Base-by-base conservation (phyloP, 257 asterid genomes). In the Fraxinus americana region DNA sequence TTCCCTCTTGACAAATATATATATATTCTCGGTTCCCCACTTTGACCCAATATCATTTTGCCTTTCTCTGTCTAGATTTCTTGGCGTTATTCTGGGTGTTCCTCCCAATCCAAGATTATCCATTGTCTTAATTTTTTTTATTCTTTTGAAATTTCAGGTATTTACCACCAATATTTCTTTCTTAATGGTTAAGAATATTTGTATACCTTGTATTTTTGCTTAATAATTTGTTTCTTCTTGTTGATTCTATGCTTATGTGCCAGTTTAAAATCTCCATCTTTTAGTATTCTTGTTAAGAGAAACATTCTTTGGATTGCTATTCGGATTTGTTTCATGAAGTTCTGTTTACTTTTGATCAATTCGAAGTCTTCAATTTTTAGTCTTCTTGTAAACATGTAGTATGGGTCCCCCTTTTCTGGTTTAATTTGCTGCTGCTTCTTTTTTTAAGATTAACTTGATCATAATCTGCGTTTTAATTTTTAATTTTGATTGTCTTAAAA, bases 101-200 rank as follows among this genome's bases (percentile, higher is more conserved):
- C 80, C 72, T 27, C 65, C 78, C 73, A 79, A 67, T 70, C 43
- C 36, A 75, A 52, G 67, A 77, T 71, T 23, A 41, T 80, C 70
- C 41, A 25, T 21, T 14, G 4, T 63, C 32, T 63, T 63, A 6
- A 63, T 63, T 9, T 25, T 61, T 23, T 36, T 48, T 16, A 38
- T 67, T 72, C 34, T 83, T 75, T 79, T 72, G n/a, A 68, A 82
- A 57, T 61, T 82, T 73, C 79, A 87, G 89, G 91, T 87, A 81
- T 36, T 27, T 73, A 17, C 48, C 75, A 21, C 77, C 69, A 21
- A 71, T 63, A 34, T 82, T 50, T 73, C 79, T 61, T 35, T 77
- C 71, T 54, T 69, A 73, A 27, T n/a, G 32, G 2, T 10, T 63
- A 48, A 29, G 66, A 12, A 17, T 52, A 61, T 69, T 13, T 70